These are phyloP conservation scores for Mortierella sp. DNA, from an alignment of 371 early-diverging fungal genomes.

Conservation along the genomic window DNA sequence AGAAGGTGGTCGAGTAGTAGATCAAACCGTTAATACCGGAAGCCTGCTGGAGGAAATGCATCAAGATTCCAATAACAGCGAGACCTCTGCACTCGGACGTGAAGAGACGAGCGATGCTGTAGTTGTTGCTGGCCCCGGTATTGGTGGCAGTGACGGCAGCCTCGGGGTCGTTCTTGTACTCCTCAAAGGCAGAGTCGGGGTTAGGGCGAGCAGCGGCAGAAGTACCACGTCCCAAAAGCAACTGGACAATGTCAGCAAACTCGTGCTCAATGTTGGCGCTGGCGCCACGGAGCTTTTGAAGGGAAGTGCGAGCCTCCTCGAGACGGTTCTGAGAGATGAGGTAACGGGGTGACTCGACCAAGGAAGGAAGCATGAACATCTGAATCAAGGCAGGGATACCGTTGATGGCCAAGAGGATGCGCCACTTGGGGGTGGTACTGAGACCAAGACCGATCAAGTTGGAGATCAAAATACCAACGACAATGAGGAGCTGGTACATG, in stretches of 20 bases:
- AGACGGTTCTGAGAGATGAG: conserved; percentile 70
- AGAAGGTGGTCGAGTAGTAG: conserved; percentile 78
- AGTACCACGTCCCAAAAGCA: conserved; percentile 54
- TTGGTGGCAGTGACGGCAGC: not conserved
- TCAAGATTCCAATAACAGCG: conserved; percentile 61
- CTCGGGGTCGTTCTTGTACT: conserved; percentile 1
- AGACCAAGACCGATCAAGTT: conserved; percentile 73
- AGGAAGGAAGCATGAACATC: conserved; percentile 76
- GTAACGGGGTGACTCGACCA: conserved; percentile 86
- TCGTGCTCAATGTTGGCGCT: conserved; percentile 64
- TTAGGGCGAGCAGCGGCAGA: not conserved
- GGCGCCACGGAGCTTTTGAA: conserved; percentile 72
- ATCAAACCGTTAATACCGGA: conserved; percentile 91
- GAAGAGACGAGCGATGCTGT: conserved; percentile 62
- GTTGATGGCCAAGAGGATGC: conserved; percentile 73
- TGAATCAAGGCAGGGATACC: conserved; percentile 78
- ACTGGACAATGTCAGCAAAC: conserved; percentile 70
- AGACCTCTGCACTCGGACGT: conserved; percentile 70
- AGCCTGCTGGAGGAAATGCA: conserved; percentile 81
- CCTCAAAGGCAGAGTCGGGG: conserved; percentile 17
- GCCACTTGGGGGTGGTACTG: conserved; percentile 75
- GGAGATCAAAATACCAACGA: conserved; percentile 82
- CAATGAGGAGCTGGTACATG: conserved; percentile 84
- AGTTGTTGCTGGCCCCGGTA: conserved; percentile 18
- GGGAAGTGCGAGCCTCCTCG: conserved; percentile 71